Evolutionary conservation across 805 yeast species (phyloP).

Genomic region (Candida lessepsii): DNA sequence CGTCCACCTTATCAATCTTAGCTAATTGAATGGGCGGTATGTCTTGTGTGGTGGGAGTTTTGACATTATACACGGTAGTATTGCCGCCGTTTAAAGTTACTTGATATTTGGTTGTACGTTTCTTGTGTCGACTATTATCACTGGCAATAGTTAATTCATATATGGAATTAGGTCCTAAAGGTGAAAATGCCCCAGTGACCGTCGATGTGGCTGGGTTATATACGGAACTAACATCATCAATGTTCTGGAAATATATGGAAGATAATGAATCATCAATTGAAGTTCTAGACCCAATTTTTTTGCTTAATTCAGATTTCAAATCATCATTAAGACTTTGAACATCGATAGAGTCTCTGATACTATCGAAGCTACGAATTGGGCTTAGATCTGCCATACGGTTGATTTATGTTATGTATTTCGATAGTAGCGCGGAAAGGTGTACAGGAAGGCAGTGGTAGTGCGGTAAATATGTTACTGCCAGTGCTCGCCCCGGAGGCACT

Average conservation of each 20-base stretch:
- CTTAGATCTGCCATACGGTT: slow-evolving; percentile 1
- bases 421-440: too few relatives aligned
- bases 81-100: slow-evolving; percentile 44
- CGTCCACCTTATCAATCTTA: slow-evolving; percentile 15
- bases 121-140: slow-evolving; percentile 42
- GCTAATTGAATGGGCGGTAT: slow-evolving; percentile 75
- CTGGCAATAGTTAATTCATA: slow-evolving; percentile 69
- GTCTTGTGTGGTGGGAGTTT: slow-evolving; percentile 74
- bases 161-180: slow-evolving; percentile 73
- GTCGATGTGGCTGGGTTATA: background rate
- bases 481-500: too few relatives aligned
- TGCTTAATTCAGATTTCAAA: slow-evolving; percentile 16
- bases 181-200: slow-evolving; percentile 35
- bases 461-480: too few relatives aligned
- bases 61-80: slow-evolving; percentile 43
- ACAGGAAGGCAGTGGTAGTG: too few relatives aligned
- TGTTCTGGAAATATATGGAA: slow-evolving; percentile 23
- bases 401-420: too few relatives aligned
- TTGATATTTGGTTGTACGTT: slow-evolving; percentile 30
- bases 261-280: slow-evolving; percentile 36
- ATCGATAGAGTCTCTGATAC: slow-evolving; percentile 13
- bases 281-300: slow-evolving; percentile 16
- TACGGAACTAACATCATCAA: slow-evolving; percentile 15
- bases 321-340: slow-evolving; percentile 29
- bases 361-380: slow-evolving; percentile 3